Evolutionary conservation across 352 stramenopile species (phyloP).

Genomic region (Thalassiosira livingstoniorum): DNA sequence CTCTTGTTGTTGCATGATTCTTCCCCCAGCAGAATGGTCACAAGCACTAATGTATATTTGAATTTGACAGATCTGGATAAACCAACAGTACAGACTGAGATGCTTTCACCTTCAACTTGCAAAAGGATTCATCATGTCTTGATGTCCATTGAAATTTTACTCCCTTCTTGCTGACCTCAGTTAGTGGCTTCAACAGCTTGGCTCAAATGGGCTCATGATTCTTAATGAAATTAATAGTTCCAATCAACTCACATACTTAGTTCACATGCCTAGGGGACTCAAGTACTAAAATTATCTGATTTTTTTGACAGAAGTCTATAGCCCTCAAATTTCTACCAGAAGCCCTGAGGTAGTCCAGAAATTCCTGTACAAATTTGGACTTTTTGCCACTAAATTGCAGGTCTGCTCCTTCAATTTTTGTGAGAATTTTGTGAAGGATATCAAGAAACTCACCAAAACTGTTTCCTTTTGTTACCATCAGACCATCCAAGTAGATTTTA

Average conservation of each 20-base stretch:
- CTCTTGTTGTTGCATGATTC: too few species aligned
- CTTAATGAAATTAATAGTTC: constrained; percentile 57
- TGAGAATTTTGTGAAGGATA: constrained; percentile 14
- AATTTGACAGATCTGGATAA: too few species aligned
- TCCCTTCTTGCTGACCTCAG: constrained; percentile 2
- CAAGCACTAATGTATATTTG: too few species aligned
- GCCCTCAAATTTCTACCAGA: neutral
- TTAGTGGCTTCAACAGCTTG: constrained; percentile 18
- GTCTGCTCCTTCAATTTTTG: neutral
- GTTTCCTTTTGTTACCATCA: neutral
- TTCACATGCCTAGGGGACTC: constrained; percentile 21
- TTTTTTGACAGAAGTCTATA: constrained; percentile 1
- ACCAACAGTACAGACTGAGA: too few species aligned
- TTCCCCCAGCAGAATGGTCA: too few species aligned
- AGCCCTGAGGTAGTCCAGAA: constrained; percentile 19
- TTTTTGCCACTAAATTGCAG: constrained; percentile 31
- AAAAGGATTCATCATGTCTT: too few species aligned
- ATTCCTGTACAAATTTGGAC: constrained; percentile 4
- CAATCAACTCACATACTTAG: constrained; percentile 44
- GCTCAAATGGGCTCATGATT: constrained; percentile 25
- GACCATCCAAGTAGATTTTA: constrained; percentile 25
- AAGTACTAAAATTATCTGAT: constrained; percentile 36
- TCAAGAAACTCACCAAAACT: constrained; percentile 11
- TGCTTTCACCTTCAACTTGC: too few species aligned
- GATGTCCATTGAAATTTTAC: constrained; percentile 13